Evolutionary conservation across 2,329 filamentous ascomycete genomes (phyloP), one percentile per base, ranked within the genome.

Genomic region (Colletotrichum graminicola): DNA sequence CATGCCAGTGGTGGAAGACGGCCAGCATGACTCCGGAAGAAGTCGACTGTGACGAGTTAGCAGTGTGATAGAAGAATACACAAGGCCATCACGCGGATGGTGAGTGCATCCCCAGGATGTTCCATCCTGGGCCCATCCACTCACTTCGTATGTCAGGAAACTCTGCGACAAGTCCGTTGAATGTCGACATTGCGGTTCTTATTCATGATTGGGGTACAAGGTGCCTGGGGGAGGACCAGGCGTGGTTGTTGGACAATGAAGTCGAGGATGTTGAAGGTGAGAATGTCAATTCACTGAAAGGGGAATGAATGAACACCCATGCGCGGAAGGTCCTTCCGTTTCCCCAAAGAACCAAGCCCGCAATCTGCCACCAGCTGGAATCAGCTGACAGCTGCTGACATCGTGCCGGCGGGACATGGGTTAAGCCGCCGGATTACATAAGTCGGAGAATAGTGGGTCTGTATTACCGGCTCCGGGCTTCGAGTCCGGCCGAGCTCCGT

Each of bases 71-170:
- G 4, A 63, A 47, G 71, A 2, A 66, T 67, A 29, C 29, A 21
- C 12, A 41, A 54, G 59, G 43, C 16, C 52, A 29, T 32, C 55
- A 45, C 26, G 49, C 21, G 11, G 29, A 7, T 57, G 55, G 36
- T 21, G 23, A 8, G 26, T 49, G 16, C 18, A 55, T 51, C 41
- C 16, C 36, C 69, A 73, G 70, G 11, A 51, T 26, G 73, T 75
- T 5, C 29, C 34, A 16, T 29, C 12, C 23, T 18, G 45, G 45
- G 26, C 14, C 8, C 55, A 10, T n/a, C 18, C 29, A 75, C 82
- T 76, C 75, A 90, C 90, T 91, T 76, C 91, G 85, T 71, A 97
- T 94, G 51, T 91, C 88, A 5, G 93, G 93, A 75, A 97, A 97
- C 77, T 97, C 94, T 81, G 84, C 81, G 67, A 94, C 83, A 45